A percentile compares a stretch with the other conserved stretches of the same genome.
These are phyloP conservation scores for Cladosporium cucumerinum DNA, from an alignment of 2,329 filamentous ascomycete genomes.

Conservation along the genomic window DNA sequence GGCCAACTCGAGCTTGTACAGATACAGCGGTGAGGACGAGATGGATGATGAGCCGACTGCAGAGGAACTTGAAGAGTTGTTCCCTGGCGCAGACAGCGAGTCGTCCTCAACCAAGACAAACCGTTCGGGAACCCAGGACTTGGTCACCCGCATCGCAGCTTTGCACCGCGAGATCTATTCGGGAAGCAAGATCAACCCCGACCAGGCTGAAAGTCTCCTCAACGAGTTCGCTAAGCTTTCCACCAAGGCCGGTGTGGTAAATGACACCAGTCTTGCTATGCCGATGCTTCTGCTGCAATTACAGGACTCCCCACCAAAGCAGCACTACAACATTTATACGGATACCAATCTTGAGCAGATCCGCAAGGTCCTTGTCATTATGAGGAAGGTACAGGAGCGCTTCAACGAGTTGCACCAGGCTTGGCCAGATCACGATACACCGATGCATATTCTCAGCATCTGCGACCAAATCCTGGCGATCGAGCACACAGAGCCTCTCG, in stretches of 20 bases:
- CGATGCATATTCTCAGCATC: conserved; percentile 71
- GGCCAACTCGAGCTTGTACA: conserved; percentile 73
- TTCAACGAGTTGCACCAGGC: conserved; percentile 66
- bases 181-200: background rate
- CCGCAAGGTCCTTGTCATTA: conserved; percentile 66
- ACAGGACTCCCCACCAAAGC: conserved; percentile 3
- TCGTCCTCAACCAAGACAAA: background rate
- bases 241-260: background rate
- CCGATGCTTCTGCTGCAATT: conserved; percentile 35
- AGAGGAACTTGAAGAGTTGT: conserved; percentile 74
- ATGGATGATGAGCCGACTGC: conserved; percentile 72
- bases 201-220: conserved; percentile 23
- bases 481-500: conserved; percentile 76
- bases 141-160: conserved; percentile 24
- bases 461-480: conserved; percentile 75
- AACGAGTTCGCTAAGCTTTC: conserved; percentile 12
- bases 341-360: conserved; percentile 74
- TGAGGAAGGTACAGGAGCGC: conserved; percentile 65
- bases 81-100: conserved; percentile 59
- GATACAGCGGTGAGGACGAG: conserved; percentile 73
- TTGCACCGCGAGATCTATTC: conserved; percentile 24
- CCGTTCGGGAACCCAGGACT: conserved; percentile 20
- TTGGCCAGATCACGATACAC: conserved; percentile 72
- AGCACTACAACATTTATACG: conserved; percentile 80
- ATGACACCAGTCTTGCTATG: conserved; percentile 10